Percentiles rank a stretch among this genome's conserved stretches.
Conservation (phyloP, 106 monocot genomes). For the Dendrobium catenatum region DNA sequence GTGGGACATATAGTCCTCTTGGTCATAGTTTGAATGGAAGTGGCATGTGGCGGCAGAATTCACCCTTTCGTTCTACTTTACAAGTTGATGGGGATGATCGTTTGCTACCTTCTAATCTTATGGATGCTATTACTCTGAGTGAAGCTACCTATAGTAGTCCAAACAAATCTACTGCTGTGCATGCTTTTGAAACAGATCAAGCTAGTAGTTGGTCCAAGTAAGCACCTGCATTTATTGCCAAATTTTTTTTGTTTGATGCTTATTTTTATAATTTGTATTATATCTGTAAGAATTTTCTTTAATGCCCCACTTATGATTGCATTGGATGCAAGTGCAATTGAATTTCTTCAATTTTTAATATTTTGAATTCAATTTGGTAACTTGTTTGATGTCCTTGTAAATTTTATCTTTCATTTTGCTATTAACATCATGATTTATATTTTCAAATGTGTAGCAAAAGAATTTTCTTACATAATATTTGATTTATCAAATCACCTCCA, state of each 20-base stretch:
- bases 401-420: background rate
- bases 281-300: background rate
- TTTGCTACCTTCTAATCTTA: slow-evolving; percentile 37
- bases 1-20: slow-evolving; percentile 22
- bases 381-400: background rate
- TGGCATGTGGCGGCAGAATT: slow-evolving; percentile 29
- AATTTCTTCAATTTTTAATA: background rate
- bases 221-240: slow-evolving; percentile 16
- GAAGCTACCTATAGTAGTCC: slow-evolving; percentile 18
- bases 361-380: background rate
- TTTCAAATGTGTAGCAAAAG: background rate
- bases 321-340: background rate
- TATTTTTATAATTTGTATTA: background rate
- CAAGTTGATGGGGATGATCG: slow-evolving; percentile 30
- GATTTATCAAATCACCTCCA: background rate
- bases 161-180: slow-evolving; percentile 21
- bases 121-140: slow-evolving; percentile 26
- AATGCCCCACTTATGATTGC: background rate
- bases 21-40: slow-evolving; percentile 21
- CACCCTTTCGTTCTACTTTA: slow-evolving; percentile 26
- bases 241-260: background rate
- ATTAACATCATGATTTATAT: background rate
- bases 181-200: slow-evolving; percentile 30
- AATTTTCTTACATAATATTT: background rate
- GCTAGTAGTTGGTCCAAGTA: slow-evolving; percentile 70